These are phyloP conservation scores for Amanita brunnescens DNA, from an alignment of 768 basidiomycete species.

Conservation along the genomic window DNA sequence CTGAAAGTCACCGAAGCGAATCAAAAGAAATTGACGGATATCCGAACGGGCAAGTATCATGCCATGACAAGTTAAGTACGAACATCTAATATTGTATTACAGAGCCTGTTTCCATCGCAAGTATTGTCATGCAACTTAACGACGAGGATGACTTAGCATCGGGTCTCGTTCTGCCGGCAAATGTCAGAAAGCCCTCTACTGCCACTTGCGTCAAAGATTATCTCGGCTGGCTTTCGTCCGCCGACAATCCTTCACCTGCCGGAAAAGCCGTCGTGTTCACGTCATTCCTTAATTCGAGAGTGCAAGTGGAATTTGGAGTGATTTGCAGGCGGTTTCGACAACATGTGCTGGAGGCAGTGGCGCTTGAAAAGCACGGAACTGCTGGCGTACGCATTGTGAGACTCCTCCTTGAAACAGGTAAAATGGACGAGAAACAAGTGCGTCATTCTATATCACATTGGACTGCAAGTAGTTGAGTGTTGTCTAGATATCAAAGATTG, in stretches of 20 bases:
- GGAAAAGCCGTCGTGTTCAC: constrained; percentile 67
- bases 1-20: constrained; percentile 61
- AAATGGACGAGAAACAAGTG: constrained; percentile 93
- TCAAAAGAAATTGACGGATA: constrained; percentile 52
- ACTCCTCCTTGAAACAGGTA: constrained; percentile 71
- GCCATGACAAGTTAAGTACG: neutral
- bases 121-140: constrained; percentile 52
- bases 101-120: constrained; percentile 64
- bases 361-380: constrained; percentile 75
- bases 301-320: constrained; percentile 74
- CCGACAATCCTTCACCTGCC: constrained; percentile 73
- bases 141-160: constrained; percentile 55
- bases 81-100: constrained; percentile 1
- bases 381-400: constrained; percentile 79
- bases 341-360: constrained; percentile 66
- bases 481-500: constrained; percentile 77
- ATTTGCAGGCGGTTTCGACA: constrained; percentile 59
- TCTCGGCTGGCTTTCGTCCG: constrained; percentile 67
- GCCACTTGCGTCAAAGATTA: constrained; percentile 68
- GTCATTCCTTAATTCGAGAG: constrained; percentile 59
- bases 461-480: neutral
- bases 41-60: constrained; percentile 46
- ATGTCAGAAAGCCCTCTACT: constrained; percentile 43
- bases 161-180: constrained; percentile 45
- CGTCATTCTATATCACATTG: constrained; percentile 12